Percentiles rank a stretch among this genome's conserved stretches.
Evolutionary conservation across 2,329 filamentous ascomycete species (phyloP).

Genomic region (Aspergillus brunneoviolaceus): DNA sequence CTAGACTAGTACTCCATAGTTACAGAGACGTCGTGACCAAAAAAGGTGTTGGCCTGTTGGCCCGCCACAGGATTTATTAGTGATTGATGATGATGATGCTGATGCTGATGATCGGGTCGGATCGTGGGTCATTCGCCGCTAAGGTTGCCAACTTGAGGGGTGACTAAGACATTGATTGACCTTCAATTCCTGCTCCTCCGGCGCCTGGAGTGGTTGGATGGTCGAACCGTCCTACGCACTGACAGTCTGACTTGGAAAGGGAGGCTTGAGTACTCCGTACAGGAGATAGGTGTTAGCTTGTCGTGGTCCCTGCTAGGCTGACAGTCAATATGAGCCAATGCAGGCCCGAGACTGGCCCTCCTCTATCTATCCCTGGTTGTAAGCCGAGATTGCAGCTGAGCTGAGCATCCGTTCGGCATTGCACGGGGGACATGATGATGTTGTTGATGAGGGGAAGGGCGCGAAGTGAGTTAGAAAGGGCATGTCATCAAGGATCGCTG

Average conservation of each 20-base stretch:
- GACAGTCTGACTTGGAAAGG: no score
- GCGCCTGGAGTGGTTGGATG: not conserved
- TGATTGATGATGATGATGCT: not conserved
- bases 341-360: not conserved
- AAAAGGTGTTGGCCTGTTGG: no score
- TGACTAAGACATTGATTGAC: conserved; percentile 4
- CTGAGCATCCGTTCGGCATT: not conserved
- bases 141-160: not conserved
- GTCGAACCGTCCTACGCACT: not conserved
- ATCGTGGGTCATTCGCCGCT: conserved; percentile 12
- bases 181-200: not conserved
- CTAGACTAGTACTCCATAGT: no score
- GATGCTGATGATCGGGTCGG: conserved; percentile 15
- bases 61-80: no score
- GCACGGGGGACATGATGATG: not conserved
- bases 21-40: no score
- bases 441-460: not conserved
- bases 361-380: not conserved
- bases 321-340: not conserved
- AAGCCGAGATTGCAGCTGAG: not conserved
- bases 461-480: not conserved
- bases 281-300: not conserved
- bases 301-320: not conserved
- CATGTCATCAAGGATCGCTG: no score
- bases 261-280: not conserved